Conservation (phyloP, 2,329 filamentous ascomycete species). For the Aspergillus ibericus region DNA sequence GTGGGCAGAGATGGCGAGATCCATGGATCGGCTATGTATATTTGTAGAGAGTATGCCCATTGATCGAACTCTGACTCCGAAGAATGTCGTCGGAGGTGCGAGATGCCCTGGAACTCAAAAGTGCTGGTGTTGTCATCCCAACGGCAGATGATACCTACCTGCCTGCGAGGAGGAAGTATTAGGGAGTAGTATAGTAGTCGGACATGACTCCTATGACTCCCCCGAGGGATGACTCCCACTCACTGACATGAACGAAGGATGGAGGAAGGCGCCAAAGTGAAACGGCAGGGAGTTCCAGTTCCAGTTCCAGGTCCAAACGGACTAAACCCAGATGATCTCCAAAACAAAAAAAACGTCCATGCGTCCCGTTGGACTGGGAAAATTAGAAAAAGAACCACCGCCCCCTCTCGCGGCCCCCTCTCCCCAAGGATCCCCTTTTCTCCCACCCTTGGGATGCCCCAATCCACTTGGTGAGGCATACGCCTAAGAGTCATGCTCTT, state of each 20-base stretch:
- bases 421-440: conserved; percentile 3
- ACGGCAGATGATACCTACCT: neutral
- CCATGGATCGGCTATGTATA: neutral
- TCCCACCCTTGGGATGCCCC: neutral
- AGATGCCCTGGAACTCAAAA: neutral
- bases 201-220: neutral
- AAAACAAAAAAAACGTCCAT: conserved; percentile 11
- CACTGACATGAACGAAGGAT: neutral
- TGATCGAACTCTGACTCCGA: neutral
- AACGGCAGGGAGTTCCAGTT: neutral
- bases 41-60: neutral
- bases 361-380: conserved; percentile 9
- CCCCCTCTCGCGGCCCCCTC: neutral
- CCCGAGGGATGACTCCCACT: neutral
- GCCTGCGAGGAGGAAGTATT: too few species aligned
- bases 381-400: conserved; percentile 3
- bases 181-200: neutral
- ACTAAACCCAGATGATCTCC: conserved; percentile 13
- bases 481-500: neutral
- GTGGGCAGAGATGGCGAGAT: neutral
- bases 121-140: neutral
- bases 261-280: neutral
- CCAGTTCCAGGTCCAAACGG: neutral
- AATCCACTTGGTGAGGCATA: neutral
- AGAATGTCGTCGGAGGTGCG: neutral